A percentile compares a stretch with the other conserved stretches of the same genome.
These are phyloP conservation scores for Sarcomyxa edulis DNA, from an alignment of 768 basidiomycete genomes.

Conservation along the genomic window DNA sequence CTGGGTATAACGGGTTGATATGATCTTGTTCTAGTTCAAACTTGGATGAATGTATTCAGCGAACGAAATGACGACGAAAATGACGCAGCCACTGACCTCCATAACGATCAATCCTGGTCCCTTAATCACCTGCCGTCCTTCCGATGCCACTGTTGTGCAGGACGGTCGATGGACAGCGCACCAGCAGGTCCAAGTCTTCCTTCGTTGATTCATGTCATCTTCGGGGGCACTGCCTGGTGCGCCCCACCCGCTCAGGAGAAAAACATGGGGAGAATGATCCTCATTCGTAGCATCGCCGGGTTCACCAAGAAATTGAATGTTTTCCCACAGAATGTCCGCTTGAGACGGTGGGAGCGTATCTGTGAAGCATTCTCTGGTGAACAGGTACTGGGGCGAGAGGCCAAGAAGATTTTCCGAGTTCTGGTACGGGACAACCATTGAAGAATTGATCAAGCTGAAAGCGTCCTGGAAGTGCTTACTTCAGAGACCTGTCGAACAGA, in stretches of 20 bases:
- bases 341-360: conserved; percentile 63
- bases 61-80: too few species aligned
- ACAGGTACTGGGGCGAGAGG: conserved; percentile 64
- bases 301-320: conserved; percentile 61
- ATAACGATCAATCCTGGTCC: conserved; percentile 47
- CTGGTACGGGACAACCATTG: conserved; percentile 25
- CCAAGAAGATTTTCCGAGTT: conserved; percentile 75
- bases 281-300: conserved; percentile 35
- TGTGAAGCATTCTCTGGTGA: conserved; percentile 68
- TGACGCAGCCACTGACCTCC: too few species aligned
- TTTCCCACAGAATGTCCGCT: conserved; percentile 66
- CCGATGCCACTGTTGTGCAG: too few species aligned
- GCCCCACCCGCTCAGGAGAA: conserved; percentile 67
- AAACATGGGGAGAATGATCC: conserved; percentile 48
- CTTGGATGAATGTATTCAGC: too few species aligned
- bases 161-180: conserved; percentile 62
- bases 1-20: conserved; percentile 66
- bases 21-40: conserved; percentile 72
- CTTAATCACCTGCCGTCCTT: conserved; percentile 14
- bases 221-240: conserved; percentile 47
- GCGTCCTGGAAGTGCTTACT: conserved; percentile 30
- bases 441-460: background rate
- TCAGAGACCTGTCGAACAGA: conserved; percentile 77
- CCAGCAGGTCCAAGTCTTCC: conserved; percentile 60
- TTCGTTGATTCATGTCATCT: conserved; percentile 25